Percentiles rank a stretch among this genome's conserved stretches.
Evolutionary conservation across 75 land plant genomes (phyloP).

Genomic region (Cryptomeria japonica): DNA sequence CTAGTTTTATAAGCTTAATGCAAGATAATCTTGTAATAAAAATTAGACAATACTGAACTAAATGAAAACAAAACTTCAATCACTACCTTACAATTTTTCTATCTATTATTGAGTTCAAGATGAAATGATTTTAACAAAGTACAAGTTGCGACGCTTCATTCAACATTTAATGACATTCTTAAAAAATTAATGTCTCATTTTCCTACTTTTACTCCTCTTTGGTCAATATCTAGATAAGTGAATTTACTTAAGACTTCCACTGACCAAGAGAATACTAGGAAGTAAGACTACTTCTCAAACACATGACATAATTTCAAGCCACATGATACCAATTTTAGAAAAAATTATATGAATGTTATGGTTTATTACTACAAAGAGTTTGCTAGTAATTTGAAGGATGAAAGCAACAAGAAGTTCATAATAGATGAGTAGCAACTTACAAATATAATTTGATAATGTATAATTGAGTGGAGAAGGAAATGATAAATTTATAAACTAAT

Average conservation of each 20-base stretch:
- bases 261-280: not conserved
- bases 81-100: not conserved
- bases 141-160: not conserved
- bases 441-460: not conserved
- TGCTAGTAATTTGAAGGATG: not conserved
- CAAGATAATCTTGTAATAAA: not conserved
- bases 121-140: not conserved
- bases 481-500: not conserved
- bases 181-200: not conserved
- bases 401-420: not conserved
- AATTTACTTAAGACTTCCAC: not conserved
- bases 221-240: not conserved
- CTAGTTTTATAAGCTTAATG: not conserved
- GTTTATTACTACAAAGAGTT: not conserved
- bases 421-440: not conserved
- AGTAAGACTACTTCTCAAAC: not conserved
- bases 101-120: not conserved
- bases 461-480: not conserved
- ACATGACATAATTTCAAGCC: not conserved
- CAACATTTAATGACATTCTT: not conserved
- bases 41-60: not conserved
- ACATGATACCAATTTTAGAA: not conserved
- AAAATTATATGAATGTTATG: not conserved
- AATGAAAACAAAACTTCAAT: not conserved
- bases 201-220: not conserved